A percentile compares a stretch with the other conserved stretches of the same genome.
Evolutionary conservation across 2,329 filamentous ascomycete species (phyloP).

Genomic region (Botrytis squamosa): DNA sequence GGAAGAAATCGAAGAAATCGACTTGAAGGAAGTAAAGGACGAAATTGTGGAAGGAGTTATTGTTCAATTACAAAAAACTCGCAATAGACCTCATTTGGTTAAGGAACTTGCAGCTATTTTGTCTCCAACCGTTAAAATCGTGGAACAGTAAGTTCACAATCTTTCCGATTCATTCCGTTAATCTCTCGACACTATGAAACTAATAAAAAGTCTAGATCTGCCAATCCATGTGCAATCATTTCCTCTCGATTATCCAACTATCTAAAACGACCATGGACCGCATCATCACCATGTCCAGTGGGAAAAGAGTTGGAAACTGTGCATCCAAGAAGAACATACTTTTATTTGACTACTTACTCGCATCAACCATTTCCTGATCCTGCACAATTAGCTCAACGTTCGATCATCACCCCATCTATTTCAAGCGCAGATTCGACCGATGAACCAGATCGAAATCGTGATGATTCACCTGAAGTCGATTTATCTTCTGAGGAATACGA

Average conservation of each 20-base stretch:
- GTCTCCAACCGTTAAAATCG: conserved; percentile 71
- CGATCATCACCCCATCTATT: conserved; percentile 79
- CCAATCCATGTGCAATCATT: conserved; percentile 92
- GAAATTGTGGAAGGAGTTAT: conserved; percentile 93
- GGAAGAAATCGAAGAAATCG: conserved; percentile 55
- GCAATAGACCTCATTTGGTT: conserved; percentile 89
- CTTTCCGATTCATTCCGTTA: conserved; percentile 18
- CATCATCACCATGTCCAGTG: conserved; percentile 76
- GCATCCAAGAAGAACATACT: conserved; percentile 93
- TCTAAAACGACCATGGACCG: conserved; percentile 81
- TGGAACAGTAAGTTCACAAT: conserved; percentile 75
- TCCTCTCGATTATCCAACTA: conserved; percentile 88
- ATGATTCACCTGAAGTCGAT: conserved; percentile 80
- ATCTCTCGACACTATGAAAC: conserved; percentile 35
- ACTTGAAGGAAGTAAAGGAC: conserved; percentile 84
- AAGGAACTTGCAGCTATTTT: conserved; percentile 87
- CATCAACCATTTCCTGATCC: conserved; percentile 77
- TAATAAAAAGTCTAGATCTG: conserved; percentile 62
- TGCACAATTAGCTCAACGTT: conserved; percentile 51
- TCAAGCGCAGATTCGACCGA: conserved; percentile 69
- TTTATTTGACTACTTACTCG: conserved; percentile 86
- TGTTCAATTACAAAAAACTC: conserved; percentile 81
- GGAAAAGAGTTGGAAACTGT: conserved; percentile 90
- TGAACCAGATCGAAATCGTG: conserved; percentile 55
- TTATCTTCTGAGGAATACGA: conserved; percentile 85